phyloP scores from a whole-genome alignment of 805 yeast genomes.

The Brettanomyces nanus region DNA sequence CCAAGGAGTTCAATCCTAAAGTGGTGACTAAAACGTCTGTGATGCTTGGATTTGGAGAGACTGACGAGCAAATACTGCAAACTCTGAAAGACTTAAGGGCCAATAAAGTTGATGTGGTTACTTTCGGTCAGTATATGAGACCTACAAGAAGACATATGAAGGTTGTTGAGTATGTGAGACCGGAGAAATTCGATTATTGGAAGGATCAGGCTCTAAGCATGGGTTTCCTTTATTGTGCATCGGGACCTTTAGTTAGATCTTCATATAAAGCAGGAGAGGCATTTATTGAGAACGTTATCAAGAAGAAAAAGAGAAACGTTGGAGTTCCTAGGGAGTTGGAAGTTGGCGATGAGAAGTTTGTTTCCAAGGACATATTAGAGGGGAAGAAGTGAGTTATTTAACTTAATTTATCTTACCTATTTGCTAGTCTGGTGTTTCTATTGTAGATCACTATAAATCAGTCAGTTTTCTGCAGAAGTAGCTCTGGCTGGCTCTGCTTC shows the following conservation, averaged over 20 bases:
- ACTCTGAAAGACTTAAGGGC: constrained; percentile 71
- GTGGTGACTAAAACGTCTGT: constrained; percentile 87
- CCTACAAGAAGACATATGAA: constrained; percentile 98
- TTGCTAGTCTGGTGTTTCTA: too few species aligned
- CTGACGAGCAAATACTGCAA: constrained; percentile 78
- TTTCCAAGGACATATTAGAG: constrained; percentile 20
- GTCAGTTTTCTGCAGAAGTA: too few species aligned
- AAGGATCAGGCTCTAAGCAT: constrained; percentile 72
- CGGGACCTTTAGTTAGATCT: constrained; percentile 94
- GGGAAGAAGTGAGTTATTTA: too few species aligned
- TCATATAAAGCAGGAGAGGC: constrained; percentile 98
- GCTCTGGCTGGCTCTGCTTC: background rate
- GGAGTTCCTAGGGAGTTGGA: constrained; percentile 27
- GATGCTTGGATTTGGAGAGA: constrained; percentile 96
- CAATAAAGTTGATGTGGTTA: constrained; percentile 83
- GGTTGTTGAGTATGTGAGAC: constrained; percentile 90
- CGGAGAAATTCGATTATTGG: constrained; percentile 94
- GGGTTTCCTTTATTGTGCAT: constrained; percentile 94
- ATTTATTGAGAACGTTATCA: constrained; percentile 86
- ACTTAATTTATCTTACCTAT: too few species aligned
- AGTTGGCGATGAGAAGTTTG: constrained; percentile 23
- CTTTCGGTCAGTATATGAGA: constrained; percentile 98
- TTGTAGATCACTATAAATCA: too few species aligned
- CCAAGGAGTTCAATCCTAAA: constrained; percentile 67
- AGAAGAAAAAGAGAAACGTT: constrained; percentile 52